phyloP scores from a whole-genome alignment of 805 yeast species.

The Saccharomycopsis capsularis region DNA sequence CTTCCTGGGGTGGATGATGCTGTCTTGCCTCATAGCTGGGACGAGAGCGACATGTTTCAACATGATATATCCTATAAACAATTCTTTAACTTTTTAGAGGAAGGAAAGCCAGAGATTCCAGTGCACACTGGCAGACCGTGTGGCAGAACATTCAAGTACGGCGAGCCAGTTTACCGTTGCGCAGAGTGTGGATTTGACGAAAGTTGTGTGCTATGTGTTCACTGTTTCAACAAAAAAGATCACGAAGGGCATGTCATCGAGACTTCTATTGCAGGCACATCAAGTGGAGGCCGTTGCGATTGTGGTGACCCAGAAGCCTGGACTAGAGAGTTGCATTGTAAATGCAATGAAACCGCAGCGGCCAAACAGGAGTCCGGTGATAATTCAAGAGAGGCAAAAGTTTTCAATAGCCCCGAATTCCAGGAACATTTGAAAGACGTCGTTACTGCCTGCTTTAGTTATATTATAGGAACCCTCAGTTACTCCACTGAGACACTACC shows the following conservation, averaged over 20 bases:
- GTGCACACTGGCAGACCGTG: constrained; percentile 58
- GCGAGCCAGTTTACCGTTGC: constrained; percentile 68
- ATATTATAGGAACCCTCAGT: constrained; percentile 24
- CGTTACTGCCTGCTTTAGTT: constrained; percentile 30
- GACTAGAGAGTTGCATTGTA: constrained; percentile 36
- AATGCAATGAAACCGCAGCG: constrained; percentile 23
- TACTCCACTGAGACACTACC: constrained; percentile 14
- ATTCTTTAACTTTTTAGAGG: no score
- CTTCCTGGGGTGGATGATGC: constrained; percentile 4
- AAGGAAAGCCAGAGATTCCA: constrained; percentile 17
- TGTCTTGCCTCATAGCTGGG: constrained; percentile 1
- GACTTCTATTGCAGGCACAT: constrained; percentile 23
- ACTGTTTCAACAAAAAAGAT: constrained; percentile 65
- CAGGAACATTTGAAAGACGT: constrained; percentile 49
- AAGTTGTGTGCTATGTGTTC: constrained; percentile 68
- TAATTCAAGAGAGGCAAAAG: constrained; percentile 36
- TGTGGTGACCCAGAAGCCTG: constrained; percentile 90
- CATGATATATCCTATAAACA: no score
- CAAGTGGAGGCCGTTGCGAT: constrained; percentile 60
- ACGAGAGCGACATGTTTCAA: no score
- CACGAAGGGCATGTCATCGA: constrained; percentile 61
- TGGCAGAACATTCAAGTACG: constrained; percentile 52
- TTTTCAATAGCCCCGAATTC: constrained; percentile 46
- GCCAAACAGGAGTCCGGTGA: constrained; percentile 16
- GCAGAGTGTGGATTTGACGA: constrained; percentile 70